Evolutionary conservation across 2,329 filamentous ascomycete species (phyloP).

Genomic region (Neopestalotiopsis sp.): DNA sequence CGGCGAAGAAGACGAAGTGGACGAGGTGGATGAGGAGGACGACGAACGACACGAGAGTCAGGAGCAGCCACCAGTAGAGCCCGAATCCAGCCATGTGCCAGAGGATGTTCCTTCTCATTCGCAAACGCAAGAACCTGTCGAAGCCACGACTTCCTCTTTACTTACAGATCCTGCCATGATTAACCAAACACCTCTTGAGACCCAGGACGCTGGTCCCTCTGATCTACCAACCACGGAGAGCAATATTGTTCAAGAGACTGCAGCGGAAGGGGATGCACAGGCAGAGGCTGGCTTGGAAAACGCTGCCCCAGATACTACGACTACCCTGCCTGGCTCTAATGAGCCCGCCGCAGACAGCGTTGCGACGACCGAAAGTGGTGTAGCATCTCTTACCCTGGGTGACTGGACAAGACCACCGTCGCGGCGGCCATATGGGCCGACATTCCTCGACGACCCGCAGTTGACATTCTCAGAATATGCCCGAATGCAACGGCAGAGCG

Average conservation of each 20-base stretch:
- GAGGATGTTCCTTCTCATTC: background rate
- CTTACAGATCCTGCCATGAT: background rate
- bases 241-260: background rate
- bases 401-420: background rate
- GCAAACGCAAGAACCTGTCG: background rate
- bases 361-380: background rate
- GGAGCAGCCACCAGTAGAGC: background rate
- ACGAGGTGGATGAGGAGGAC: background rate
- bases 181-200: background rate
- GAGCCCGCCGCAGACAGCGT: background rate
- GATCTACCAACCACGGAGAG: background rate
- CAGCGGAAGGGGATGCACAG: background rate
- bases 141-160: background rate
- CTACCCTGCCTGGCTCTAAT: background rate
- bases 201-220: background rate
- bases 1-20: background rate
- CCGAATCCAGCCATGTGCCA: background rate
- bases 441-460: too few species aligned
- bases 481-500: too few species aligned
- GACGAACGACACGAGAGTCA: background rate
- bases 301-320: background rate
- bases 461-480: too few species aligned
- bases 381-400: background rate
- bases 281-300: background rate
- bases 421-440: too few species aligned